These are phyloP conservation scores for Phytophthora podocarpi DNA, from an alignment of 352 stramenopile species.

Conservation along the genomic window DNA sequence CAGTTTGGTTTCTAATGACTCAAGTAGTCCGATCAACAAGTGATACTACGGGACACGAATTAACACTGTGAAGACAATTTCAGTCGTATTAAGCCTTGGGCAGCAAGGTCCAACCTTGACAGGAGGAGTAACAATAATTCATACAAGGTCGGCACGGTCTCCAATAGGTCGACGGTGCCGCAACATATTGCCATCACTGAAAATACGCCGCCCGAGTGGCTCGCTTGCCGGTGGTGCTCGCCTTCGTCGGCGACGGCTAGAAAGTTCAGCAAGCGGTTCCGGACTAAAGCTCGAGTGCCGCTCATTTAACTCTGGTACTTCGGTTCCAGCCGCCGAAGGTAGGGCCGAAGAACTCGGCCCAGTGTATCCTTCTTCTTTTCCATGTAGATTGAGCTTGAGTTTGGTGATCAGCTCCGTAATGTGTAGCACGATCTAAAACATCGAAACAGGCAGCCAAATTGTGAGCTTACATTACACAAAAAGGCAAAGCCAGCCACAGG, in stretches of 20 bases:
- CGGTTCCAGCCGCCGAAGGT: constrained; percentile 7
- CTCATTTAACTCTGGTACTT: constrained; percentile 9
- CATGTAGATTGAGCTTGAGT: constrained; percentile 41
- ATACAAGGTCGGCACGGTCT: constrained; percentile 16
- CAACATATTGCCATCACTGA: constrained; percentile 31
- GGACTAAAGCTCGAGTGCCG: constrained; percentile 21
- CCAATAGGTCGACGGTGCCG: constrained; percentile 27
- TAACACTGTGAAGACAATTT: no score
- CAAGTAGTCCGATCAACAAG: no score
- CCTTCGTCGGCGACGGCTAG: constrained; percentile 6
- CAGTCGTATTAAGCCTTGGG: no score
- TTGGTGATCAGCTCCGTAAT: constrained; percentile 61
- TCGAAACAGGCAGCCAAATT: background rate
- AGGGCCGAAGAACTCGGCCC: background rate
- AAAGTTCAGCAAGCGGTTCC: constrained; percentile 14
- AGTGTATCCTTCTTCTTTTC: constrained; percentile 18
- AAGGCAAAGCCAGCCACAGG: background rate
- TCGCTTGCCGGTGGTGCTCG: constrained; percentile 36
- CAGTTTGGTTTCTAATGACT: no score
- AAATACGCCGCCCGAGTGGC: constrained; percentile 24
- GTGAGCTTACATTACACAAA: background rate
- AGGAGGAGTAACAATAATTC: constrained; percentile 10
- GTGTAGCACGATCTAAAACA: constrained; percentile 54
- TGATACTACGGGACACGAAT: no score
- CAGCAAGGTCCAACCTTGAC: no score